These are phyloP conservation scores for Gossypium australe DNA, from an alignment of 345 rosid genomes.

Conservation along the genomic window DNA sequence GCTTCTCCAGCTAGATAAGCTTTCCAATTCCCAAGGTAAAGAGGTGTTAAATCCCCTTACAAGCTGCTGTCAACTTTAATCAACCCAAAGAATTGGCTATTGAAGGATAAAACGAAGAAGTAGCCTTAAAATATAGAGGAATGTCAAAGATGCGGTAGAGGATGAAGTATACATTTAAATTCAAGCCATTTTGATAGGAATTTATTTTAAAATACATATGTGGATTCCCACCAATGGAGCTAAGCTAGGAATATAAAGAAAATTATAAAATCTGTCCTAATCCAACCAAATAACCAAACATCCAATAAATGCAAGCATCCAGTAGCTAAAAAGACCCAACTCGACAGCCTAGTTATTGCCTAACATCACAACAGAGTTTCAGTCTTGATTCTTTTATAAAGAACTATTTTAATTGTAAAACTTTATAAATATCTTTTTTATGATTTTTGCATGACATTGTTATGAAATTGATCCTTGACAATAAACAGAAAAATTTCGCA, in stretches of 20 bases:
- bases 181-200: background rate
- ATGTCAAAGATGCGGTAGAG: background rate
- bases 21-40: background rate
- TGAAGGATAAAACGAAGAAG: background rate
- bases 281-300: background rate
- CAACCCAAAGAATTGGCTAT: background rate
- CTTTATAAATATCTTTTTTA: background rate
- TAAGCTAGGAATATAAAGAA: background rate
- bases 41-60: background rate
- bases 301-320: background rate
- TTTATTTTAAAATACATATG: background rate
- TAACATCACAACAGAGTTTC: background rate
- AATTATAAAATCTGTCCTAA: background rate
- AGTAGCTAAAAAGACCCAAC: background rate
- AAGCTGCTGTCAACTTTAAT: background rate
- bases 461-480: background rate
- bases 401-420: background rate
- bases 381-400: background rate
- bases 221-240: background rate
- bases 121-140: background rate
- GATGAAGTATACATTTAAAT: background rate
- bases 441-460: background rate
- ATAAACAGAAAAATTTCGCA: background rate
- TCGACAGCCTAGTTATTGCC: background rate
- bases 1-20: conserved; percentile 2